Evolutionary conservation across 2,329 filamentous ascomycete genomes (phyloP).

Genomic region (Claviceps maximensis): DNA sequence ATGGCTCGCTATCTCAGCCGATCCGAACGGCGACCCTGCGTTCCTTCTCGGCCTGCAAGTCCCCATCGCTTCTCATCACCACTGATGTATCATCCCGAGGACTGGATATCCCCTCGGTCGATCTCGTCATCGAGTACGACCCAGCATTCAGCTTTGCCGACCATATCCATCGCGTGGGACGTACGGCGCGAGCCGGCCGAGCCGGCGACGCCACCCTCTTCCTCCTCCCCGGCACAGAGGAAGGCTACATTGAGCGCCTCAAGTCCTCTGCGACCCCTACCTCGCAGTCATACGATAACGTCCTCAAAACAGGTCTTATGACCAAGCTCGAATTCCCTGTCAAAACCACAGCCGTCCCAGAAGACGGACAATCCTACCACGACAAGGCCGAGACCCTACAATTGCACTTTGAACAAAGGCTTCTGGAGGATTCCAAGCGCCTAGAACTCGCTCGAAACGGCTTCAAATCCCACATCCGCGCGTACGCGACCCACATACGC

Average conservation of each 20-base stretch:
- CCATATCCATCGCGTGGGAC: conserved; percentile 86
- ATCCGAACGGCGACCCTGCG: conserved; percentile 76
- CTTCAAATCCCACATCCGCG: conserved; percentile 84
- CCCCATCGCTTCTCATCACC: conserved; percentile 74
- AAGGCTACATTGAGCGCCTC: conserved; percentile 73
- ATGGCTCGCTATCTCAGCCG: conserved; percentile 81
- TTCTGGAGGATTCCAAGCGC: conserved; percentile 48
- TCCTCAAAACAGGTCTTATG: conserved; percentile 53
- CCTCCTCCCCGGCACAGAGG: conserved; percentile 79
- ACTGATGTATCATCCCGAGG: conserved; percentile 94
- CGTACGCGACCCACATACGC: conserved; percentile 86
- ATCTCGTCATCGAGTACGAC: conserved; percentile 92
- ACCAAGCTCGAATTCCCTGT: conserved; percentile 52
- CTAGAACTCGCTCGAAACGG: conserved; percentile 73
- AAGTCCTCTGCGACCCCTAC: conserved; percentile 35
- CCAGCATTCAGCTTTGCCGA: conserved; percentile 88
- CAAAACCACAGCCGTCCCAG: conserved; percentile 44
- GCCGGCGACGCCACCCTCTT: conserved; percentile 81
- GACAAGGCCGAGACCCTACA: conserved; percentile 44
- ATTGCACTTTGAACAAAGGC: conserved; percentile 45
- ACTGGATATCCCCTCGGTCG: conserved; percentile 87
- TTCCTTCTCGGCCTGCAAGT: conserved; percentile 60
- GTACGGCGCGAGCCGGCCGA: conserved; percentile 84
- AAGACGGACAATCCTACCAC: conserved; percentile 30
- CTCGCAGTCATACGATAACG: conserved; percentile 37